These are phyloP conservation scores for Abrus precatorius DNA, from an alignment of 306 rosid genomes.

Conservation along the genomic window DNA sequence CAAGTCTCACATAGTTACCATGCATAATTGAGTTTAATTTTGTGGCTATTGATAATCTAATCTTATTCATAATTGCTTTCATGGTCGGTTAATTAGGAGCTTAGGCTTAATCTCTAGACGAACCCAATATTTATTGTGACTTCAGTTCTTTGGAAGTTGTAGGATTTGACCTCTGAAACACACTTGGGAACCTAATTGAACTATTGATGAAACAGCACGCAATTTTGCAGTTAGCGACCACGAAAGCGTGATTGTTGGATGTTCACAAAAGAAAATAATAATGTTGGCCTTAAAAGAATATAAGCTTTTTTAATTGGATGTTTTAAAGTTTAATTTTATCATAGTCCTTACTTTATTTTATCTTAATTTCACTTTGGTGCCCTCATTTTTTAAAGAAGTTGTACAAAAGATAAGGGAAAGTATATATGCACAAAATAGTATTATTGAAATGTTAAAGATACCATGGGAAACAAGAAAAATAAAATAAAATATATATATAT, in stretches of 20 bases:
- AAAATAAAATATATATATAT: too few relatives aligned
- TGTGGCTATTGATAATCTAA: constrained; percentile 2
- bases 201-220: constrained; percentile 50
- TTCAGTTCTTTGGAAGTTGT: constrained; percentile 19
- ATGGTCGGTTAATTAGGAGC: constrained; percentile 5
- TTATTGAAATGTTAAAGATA: background rate
- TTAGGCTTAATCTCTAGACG: constrained; percentile 28
- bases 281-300: constrained; percentile 38
- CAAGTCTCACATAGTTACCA: constrained; percentile 25
- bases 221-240: constrained; percentile 19
- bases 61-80: constrained; percentile 13
- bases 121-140: background rate
- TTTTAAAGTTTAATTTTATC: constrained; percentile 17
- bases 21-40: background rate
- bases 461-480: too few relatives aligned
- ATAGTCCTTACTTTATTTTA: background rate
- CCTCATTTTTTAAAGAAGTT: background rate
- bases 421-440: background rate
- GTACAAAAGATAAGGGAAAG: background rate
- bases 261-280: constrained; percentile 1
- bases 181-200: constrained; percentile 49
- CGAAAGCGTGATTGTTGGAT: constrained; percentile 37
- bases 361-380: background rate
- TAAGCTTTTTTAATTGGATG: background rate
- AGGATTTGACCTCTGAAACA: constrained; percentile 39